A percentile compares a stretch with the other conserved stretches of the same genome.
phyloP scores from a whole-genome alignment of 2,329 filamentous ascomycete genomes.

The Venturia effusa region DNA sequence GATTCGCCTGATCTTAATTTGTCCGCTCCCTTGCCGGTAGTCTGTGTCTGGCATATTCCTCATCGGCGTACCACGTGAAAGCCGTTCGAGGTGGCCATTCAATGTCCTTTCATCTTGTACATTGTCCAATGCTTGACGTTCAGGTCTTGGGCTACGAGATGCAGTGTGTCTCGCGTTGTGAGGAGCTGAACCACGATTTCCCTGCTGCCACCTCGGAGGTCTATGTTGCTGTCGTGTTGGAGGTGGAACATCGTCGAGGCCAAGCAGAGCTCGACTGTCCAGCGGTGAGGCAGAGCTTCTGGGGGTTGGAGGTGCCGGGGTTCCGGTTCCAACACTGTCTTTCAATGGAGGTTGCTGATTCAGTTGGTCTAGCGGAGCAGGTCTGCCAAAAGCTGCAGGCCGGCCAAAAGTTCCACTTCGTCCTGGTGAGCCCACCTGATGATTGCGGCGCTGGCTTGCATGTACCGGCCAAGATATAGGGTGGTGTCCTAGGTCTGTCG shows the following conservation, averaged over 20 bases:
- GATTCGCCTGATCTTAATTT: neutral
- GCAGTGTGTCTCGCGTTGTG: neutral
- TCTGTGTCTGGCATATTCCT: neutral
- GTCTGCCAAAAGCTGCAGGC: neutral
- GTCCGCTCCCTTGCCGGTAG: neutral
- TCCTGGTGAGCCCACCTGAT: neutral
- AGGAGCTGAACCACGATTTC: neutral
- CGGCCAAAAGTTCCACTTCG: neutral
- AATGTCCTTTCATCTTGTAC: neutral
- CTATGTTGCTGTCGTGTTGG: neutral
- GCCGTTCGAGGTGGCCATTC: neutral
- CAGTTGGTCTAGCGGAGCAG: neutral
- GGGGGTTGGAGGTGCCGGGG: neutral
- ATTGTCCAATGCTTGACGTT: neutral
- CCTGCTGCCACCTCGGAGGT: neutral
- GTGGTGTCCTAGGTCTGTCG: neutral
- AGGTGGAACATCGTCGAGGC: neutral
- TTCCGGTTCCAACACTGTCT: too few species aligned
- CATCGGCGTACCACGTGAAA: neutral
- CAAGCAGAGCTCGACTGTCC: constrained; percentile 2
- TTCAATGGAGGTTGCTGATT: neutral
- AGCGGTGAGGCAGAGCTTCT: neutral
- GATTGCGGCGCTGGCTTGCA: neutral
- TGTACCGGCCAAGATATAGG: neutral
- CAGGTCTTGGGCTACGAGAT: neutral